phyloP scores from a whole-genome alignment of 2,329 filamentous ascomycete species.

The Alternaria alternata region DNA sequence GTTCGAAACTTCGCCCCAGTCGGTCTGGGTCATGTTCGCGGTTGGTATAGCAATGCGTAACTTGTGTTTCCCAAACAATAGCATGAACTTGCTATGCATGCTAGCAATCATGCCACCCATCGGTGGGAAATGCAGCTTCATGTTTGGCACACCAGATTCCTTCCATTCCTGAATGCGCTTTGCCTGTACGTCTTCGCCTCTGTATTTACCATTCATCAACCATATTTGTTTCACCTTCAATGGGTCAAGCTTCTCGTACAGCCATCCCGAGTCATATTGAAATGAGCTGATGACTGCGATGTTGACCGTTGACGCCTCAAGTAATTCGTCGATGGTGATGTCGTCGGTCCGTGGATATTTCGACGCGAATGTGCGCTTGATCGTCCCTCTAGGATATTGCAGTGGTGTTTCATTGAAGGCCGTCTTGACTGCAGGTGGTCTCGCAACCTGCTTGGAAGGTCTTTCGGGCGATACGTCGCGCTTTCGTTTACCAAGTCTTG shows the following conservation, averaged over 20 bases:
- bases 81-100: slow-evolving; percentile 95
- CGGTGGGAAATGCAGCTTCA: slow-evolving; percentile 79
- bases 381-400: slow-evolving; percentile 67
- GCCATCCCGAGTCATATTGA: slow-evolving; percentile 84
- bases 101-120: slow-evolving; percentile 75
- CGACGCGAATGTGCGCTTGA: slow-evolving; percentile 83
- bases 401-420: slow-evolving; percentile 4
- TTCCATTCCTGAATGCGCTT: slow-evolving; percentile 38
- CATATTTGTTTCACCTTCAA: slow-evolving; percentile 59
- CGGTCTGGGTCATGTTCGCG: slow-evolving; percentile 83
- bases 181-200: slow-evolving; percentile 52
- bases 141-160: slow-evolving; percentile 54
- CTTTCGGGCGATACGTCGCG: slow-evolving; percentile 58
- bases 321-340: slow-evolving; percentile 86
- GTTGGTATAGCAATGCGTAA: slow-evolving; percentile 85
- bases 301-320: slow-evolving; percentile 75
- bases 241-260: slow-evolving; percentile 72
- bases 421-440: not conserved
- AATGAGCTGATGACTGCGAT: slow-evolving; percentile 87
- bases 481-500: slow-evolving; percentile 69
- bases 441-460: slow-evolving; percentile 36
- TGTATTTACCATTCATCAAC: slow-evolving; percentile 64
- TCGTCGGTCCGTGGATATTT: slow-evolving; percentile 72
- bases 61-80: slow-evolving; percentile 79
- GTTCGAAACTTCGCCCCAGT: slow-evolving; percentile 83